Conservation (phyloP, 495 filamentous ascomycete species). For the Alectoria sarmentosa region DNA sequence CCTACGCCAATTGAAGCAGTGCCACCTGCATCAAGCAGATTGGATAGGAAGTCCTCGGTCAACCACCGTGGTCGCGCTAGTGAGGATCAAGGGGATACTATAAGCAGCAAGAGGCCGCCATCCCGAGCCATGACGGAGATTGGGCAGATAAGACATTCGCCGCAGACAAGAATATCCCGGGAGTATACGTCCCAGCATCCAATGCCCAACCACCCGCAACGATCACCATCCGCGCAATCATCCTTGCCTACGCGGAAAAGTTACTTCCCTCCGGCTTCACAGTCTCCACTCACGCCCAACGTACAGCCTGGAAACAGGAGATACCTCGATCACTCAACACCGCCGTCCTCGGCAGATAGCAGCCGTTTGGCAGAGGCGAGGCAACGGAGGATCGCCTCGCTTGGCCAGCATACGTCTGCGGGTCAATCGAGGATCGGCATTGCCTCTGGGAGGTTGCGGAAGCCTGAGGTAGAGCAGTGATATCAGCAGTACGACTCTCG, state of each 20-base stretch:
- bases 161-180: slow-evolving; percentile 37
- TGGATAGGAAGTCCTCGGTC: slow-evolving; percentile 41
- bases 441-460: slow-evolving; percentile 10
- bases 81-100: slow-evolving; percentile 36
- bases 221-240: slow-evolving; percentile 38
- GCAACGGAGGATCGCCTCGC: slow-evolving; percentile 25
- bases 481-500: background rate
- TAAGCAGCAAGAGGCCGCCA: slow-evolving; percentile 29
- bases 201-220: slow-evolving; percentile 33
- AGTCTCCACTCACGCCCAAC: slow-evolving; percentile 37
- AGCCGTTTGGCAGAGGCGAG: slow-evolving; percentile 22
- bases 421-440: slow-evolving; percentile 12
- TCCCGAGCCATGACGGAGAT: slow-evolving; percentile 38
- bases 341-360: slow-evolving; percentile 22
- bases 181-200: slow-evolving; percentile 39
- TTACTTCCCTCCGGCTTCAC: slow-evolving; percentile 36
- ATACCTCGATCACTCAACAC: slow-evolving; percentile 31
- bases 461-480: slow-evolving; percentile 12
- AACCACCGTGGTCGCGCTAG: slow-evolving; percentile 36
- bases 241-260: slow-evolving; percentile 39
- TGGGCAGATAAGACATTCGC: slow-evolving; percentile 30
- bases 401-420: slow-evolving; percentile 21
- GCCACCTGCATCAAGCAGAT: slow-evolving; percentile 28
- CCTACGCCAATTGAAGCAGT: slow-evolving; percentile 31
- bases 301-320: slow-evolving; percentile 43